Conservation (phyloP, 179 eudicot genomes). For the Spergularia azorica region DNA sequence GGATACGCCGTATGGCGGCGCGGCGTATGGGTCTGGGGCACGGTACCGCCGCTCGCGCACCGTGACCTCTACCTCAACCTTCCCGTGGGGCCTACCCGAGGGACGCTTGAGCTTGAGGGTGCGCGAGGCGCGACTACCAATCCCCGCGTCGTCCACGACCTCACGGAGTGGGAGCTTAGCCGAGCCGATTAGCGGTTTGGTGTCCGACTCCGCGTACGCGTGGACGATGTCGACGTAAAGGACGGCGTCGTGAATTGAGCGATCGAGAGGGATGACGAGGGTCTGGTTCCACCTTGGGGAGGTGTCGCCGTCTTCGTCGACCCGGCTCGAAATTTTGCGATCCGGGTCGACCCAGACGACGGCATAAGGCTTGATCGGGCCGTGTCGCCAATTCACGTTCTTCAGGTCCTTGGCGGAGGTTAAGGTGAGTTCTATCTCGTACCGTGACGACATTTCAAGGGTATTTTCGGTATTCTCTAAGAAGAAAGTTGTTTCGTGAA, state of each 20-base stretch:
- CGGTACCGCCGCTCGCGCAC: conserved; percentile 53
- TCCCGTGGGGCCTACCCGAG: conserved; percentile 90
- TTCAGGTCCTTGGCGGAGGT: conserved; percentile 72
- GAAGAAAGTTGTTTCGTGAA: neutral
- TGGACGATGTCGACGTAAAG: conserved; percentile 66
- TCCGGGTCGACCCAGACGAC: conserved; percentile 77
- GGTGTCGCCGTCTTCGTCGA: conserved; percentile 66
- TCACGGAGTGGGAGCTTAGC: conserved; percentile 50
- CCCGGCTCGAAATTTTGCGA: conserved; percentile 48
- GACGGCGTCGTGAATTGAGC: conserved; percentile 56
- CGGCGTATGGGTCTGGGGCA: conserved; percentile 51
- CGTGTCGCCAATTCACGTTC: conserved; percentile 88
- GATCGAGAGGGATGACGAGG: conserved; percentile 48
- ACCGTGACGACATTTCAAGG: conserved; percentile 36
- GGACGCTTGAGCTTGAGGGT: conserved; percentile 66
- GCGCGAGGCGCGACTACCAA: conserved; percentile 32
- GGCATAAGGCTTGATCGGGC: conserved; percentile 65
- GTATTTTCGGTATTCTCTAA: neutral
- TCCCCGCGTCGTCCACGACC: conserved; percentile 58
- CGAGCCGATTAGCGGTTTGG: conserved; percentile 75
- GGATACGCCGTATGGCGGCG: conserved; percentile 53
- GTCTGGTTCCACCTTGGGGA: conserved; percentile 62
- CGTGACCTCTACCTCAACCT: conserved; percentile 43
- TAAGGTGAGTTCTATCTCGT: conserved; percentile 58
- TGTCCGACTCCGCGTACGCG: conserved; percentile 47